phyloP scores from a whole-genome alignment of 148 eudicot genomes.

The Agrostemma githago region DNA sequence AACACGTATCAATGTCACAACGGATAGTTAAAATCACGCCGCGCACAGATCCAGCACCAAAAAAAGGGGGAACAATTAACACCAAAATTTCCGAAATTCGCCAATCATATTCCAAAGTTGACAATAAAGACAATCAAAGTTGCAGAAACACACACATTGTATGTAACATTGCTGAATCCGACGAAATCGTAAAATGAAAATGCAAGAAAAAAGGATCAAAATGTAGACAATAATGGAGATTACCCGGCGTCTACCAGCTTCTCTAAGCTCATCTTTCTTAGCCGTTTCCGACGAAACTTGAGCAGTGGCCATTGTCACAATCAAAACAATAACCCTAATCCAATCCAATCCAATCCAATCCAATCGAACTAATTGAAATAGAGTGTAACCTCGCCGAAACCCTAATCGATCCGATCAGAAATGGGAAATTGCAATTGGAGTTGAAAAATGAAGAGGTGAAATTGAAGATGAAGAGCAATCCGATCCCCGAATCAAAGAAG shows the following conservation, averaged over 20 bases:
- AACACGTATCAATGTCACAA: not conserved
- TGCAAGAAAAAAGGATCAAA: not conserved
- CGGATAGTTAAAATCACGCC: not conserved
- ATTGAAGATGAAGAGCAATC: not conserved
- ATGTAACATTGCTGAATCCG: not conserved
- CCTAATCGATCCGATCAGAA: not conserved
- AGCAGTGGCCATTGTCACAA: slow-evolving; percentile 50
- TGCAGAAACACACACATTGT: not conserved
- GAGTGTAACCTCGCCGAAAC: not conserved
- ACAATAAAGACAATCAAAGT: not conserved
- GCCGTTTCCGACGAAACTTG: slow-evolving; percentile 42
- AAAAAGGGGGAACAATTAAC: not conserved
- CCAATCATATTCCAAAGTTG: not conserved
- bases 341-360: not conserved
- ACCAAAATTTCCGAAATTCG: not conserved
- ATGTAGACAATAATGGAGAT: slow-evolving; percentile 4
- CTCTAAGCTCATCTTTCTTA: slow-evolving; percentile 62
- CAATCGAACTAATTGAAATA: not conserved
- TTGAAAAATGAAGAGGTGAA: not conserved
- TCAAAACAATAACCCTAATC: slow-evolving; percentile 8
- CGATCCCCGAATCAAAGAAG: slow-evolving; percentile 10
- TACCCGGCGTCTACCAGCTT: slow-evolving; percentile 79
- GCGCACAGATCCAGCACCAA: not conserved
- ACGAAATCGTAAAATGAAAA: not conserved
- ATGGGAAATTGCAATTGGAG: slow-evolving; percentile 1